Conservation (phyloP, 257 asterid genomes). For the Nicotiana attenuata region DNA sequence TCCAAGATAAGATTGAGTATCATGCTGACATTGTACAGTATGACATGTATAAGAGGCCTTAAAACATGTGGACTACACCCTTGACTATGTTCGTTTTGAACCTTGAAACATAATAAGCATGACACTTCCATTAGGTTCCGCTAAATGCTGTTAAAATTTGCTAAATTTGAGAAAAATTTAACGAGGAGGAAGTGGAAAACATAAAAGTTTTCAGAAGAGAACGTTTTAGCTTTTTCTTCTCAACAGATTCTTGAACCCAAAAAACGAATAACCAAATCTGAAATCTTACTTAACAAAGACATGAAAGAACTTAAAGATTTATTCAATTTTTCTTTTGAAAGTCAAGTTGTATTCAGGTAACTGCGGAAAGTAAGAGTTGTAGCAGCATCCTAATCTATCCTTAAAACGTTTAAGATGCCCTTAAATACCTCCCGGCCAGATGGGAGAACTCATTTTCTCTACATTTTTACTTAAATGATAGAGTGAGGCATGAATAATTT, state of each 20-base stretch:
- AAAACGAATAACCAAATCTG: not conserved
- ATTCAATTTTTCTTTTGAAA: not conserved
- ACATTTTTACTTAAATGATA: not conserved
- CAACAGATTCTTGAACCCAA: not conserved
- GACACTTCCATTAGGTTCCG: not conserved
- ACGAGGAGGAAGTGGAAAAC: not conserved
- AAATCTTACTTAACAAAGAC: not conserved
- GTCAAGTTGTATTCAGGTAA: not conserved
- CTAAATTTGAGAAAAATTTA: not conserved
- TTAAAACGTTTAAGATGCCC: not conserved
- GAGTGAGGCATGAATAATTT: not conserved
- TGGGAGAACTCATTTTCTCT: constrained; percentile 1
- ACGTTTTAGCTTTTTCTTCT: not conserved
- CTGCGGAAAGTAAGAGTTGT: not conserved
- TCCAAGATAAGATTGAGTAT: not conserved
- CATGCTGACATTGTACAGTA: not conserved
- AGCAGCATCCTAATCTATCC: not conserved
- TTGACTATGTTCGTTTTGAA: not conserved
- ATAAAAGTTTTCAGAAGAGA: not conserved
- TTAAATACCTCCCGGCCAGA: not conserved
- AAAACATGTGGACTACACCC: not conserved
- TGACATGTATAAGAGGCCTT: not conserved
- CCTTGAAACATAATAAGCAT: not conserved
- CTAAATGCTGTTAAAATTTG: not conserved
- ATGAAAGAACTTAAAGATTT: not conserved